Base-by-base conservation (phyloP, 2,329 filamentous ascomycete genomes). In the Aspergillus bombycis region DNA sequence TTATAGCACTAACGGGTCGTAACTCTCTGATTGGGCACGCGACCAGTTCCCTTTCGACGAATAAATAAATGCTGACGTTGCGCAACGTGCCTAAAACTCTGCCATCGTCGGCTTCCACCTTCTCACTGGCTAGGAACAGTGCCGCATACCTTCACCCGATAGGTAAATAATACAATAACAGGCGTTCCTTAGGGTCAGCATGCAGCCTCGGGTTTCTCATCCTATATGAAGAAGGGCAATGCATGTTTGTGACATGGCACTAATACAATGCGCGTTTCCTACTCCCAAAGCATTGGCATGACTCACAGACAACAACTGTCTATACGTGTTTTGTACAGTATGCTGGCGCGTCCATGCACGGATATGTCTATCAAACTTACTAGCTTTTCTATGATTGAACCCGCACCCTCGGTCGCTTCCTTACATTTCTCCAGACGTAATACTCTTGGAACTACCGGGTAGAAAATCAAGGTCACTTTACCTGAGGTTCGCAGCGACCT, bases 21-120 rank as follows among this genome's bases (percentile, higher is more conserved):
- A 43, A 43, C n/a, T 52, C 48, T 53, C 19, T 50, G 41, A 50
- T 53, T 59, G 46, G 58, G 48, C 26, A 52, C 58, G n/a, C 48
- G 58, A 54, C 48, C 58, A 34, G 14, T 54, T 32, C 57, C 23
- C 38, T n/a, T 53, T 28, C 16, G 26, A 53, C 38, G 26, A 55
- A 38, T 32, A 55, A 48, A 55, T 30, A 46, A 53, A 43, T 38
- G 52, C 32, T 38, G 32, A 55, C 52, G 52, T 55, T 55, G 52
- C 52, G 32, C 32, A 55, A 54, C 52, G 52, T 54, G 52, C 52
- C 52, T 32, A 21, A 55, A 36, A 55, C 45, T 38, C 52, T 38
- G 34, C 52, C 16, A 38, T 26, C 3, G 46, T 8, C 46, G 5
- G 16, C 28, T 53, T 54, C 5, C 6, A 34, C n/a, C 52, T 54